Conservation (phyloP, 495 filamentous ascomycete genomes). For the Hypoxylon intermedium region DNA sequence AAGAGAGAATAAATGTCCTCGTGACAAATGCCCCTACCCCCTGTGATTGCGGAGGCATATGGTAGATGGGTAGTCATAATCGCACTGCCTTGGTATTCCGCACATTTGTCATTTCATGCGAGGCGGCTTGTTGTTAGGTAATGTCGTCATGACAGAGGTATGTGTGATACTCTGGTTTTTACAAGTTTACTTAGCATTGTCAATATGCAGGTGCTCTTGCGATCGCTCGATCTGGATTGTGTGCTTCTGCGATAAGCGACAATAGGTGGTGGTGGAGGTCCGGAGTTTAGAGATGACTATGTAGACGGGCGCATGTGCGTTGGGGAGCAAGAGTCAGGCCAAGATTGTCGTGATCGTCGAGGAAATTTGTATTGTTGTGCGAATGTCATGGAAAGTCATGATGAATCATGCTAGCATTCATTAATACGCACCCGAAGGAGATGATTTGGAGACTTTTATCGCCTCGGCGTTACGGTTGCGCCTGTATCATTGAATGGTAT, state of each 20-base stretch:
- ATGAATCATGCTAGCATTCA: background rate
- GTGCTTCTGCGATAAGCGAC: constrained; percentile 22
- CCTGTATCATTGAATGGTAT: too few relatives aligned
- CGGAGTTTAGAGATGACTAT: constrained; percentile 6
- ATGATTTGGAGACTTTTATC: constrained; percentile 5
- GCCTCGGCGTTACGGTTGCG: constrained; percentile 33
- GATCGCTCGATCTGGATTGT: constrained; percentile 24
- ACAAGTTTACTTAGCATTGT: constrained; percentile 1
- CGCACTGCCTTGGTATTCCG: constrained; percentile 4
- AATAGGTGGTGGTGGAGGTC: constrained; percentile 9
- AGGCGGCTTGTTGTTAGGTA: constrained; percentile 2
- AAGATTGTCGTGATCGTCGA: constrained; percentile 13
- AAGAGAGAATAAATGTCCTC: background rate
- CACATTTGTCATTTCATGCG: constrained; percentile 34
- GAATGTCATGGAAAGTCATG: constrained; percentile 8
- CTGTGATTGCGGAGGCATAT: constrained; percentile 17
- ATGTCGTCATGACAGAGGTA: constrained; percentile 23
- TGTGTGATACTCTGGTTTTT: background rate
- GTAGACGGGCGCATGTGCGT: background rate
- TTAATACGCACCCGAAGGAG: background rate
- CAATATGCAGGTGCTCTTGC: constrained; percentile 20
- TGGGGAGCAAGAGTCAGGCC: constrained; percentile 21
- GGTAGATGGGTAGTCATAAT: constrained; percentile 1
- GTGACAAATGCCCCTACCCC: constrained; percentile 16
- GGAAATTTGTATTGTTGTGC: background rate